Conservation (phyloP, 768 basidiomycete species). For the Kwoniella sp. region DNA sequence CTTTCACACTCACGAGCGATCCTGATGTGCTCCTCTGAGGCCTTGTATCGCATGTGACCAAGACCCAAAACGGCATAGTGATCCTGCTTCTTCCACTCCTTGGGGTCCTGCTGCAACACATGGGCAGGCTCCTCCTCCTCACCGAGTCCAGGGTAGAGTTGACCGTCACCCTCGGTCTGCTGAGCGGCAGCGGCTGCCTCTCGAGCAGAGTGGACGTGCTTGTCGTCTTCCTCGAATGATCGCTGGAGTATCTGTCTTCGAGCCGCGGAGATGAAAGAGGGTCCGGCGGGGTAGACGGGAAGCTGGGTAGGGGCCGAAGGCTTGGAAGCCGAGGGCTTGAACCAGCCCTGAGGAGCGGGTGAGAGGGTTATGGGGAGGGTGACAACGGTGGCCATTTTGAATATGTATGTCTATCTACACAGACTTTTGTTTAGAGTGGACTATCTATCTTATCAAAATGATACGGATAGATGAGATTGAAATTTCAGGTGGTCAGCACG, state of each 20-base stretch:
- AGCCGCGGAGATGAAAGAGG: slow-evolving; percentile 81
- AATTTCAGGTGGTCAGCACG: slow-evolving; percentile 19
- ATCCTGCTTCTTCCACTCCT: slow-evolving; percentile 99
- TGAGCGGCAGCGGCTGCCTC: slow-evolving; percentile 61
- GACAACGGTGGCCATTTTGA: slow-evolving; percentile 50
- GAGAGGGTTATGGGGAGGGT: slow-evolving; percentile 59
- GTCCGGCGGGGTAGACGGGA: slow-evolving; percentile 78
- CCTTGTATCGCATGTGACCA: slow-evolving; percentile 81
- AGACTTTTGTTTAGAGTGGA: slow-evolving; percentile 2
- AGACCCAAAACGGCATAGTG: slow-evolving; percentile 96
- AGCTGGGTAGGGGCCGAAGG: slow-evolving; percentile 59
- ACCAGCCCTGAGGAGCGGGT: slow-evolving; percentile 60
- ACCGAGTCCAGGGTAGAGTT: slow-evolving; percentile 88
- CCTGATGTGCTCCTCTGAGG: slow-evolving; percentile 89
- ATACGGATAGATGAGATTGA: slow-evolving; percentile 2
- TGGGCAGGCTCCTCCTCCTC: slow-evolving; percentile 80
- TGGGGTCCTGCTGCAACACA: slow-evolving; percentile 78
- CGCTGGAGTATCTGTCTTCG: slow-evolving; percentile 73
- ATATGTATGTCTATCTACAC: too few species aligned
- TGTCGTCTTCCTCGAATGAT: slow-evolving; percentile 82
- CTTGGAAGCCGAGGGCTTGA: slow-evolving; percentile 55
- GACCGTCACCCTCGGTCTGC: slow-evolving; percentile 61
- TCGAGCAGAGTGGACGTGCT: slow-evolving; percentile 63
- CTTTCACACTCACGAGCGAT: slow-evolving; percentile 74
- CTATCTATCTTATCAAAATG: neutral